These are phyloP conservation scores for Zasmidium cellare DNA, from an alignment of 2,329 filamentous ascomycete species.

Conservation along the genomic window DNA sequence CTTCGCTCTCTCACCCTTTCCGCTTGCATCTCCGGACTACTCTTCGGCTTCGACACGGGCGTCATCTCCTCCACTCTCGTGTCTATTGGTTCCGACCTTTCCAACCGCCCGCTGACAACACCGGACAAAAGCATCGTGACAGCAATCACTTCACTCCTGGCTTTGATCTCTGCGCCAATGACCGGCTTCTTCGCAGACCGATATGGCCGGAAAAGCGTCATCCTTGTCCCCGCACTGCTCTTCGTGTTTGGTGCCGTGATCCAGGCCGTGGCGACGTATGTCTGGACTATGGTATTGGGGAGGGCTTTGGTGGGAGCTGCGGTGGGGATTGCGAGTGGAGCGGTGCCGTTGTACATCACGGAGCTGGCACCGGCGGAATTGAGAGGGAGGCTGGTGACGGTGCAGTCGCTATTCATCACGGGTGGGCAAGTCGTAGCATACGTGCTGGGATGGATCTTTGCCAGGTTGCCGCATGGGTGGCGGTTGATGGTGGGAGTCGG, in stretches of 20 bases:
- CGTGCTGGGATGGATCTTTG: conserved; percentile 75
- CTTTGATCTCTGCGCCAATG: conserved; percentile 51
- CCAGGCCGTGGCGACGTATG: conserved; percentile 61
- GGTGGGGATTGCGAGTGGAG: conserved; percentile 73
- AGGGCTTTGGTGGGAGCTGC: conserved; percentile 69
- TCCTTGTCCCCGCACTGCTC: conserved; percentile 60
- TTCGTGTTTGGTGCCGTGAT: conserved; percentile 68
- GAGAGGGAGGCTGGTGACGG: conserved; percentile 77
- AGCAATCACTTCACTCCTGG: conserved; percentile 58
- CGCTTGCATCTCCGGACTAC: conserved; percentile 57
- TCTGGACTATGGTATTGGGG: conserved; percentile 66
- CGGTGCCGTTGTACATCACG: conserved; percentile 65
- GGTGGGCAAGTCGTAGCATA: conserved; percentile 88
- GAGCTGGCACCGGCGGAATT: conserved; percentile 39
- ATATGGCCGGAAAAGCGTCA: conserved; percentile 49
- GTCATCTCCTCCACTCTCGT: conserved; percentile 63
- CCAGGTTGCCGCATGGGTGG: conserved; percentile 66
- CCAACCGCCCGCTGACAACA: conserved; percentile 47
- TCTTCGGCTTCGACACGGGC: conserved; percentile 65
- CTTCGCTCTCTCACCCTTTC: conserved; percentile 59
- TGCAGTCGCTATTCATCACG: conserved; percentile 81
- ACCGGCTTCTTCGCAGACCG: conserved; percentile 48
- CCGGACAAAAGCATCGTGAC: conserved; percentile 61
- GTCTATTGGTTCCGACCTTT: conserved; percentile 55
- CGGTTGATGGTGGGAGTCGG: conserved; percentile 90